These are phyloP conservation scores for Cryptomeria japonica DNA, from an alignment of 75 land plant genomes.

Conservation along the genomic window DNA sequence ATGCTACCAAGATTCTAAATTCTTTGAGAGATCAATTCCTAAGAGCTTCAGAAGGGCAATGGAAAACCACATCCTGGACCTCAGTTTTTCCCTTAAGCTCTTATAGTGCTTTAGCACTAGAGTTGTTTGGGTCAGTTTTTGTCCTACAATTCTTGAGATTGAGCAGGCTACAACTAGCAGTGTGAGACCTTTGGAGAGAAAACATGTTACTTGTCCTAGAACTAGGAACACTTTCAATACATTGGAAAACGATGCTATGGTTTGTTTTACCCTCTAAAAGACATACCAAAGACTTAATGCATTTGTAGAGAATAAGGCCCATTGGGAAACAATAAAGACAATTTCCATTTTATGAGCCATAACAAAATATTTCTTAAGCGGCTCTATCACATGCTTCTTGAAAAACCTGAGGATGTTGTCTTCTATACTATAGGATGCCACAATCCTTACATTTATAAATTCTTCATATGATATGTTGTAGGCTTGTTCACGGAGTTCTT, in stretches of 20 bases:
- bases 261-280: neutral
- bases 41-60: slow-evolving; percentile 34
- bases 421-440: slow-evolving; percentile 32
- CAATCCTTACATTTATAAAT: slow-evolving; percentile 31
- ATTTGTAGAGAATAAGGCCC: neutral
- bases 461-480: slow-evolving; percentile 34
- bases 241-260: neutral
- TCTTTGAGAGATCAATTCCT: slow-evolving; percentile 7
- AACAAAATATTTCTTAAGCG: neutral
- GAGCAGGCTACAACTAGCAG: neutral
- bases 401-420: neutral
- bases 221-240: neutral
- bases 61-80: slow-evolving; percentile 30
- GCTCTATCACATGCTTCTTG: neutral
- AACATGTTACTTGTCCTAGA: neutral
- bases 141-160: neutral
- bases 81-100: slow-evolving; percentile 30
- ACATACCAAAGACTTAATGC: neutral
- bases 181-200: neutral
- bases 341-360: neutral
- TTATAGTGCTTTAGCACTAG: slow-evolving; percentile 10
- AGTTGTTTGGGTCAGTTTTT: neutral
- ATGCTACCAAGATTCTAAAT: slow-evolving; percentile 41
- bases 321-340: neutral
- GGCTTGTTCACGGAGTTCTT: neutral